Evolutionary conservation across 257 asterid genomes (phyloP).

Genomic region (Paulownia fortunei): DNA sequence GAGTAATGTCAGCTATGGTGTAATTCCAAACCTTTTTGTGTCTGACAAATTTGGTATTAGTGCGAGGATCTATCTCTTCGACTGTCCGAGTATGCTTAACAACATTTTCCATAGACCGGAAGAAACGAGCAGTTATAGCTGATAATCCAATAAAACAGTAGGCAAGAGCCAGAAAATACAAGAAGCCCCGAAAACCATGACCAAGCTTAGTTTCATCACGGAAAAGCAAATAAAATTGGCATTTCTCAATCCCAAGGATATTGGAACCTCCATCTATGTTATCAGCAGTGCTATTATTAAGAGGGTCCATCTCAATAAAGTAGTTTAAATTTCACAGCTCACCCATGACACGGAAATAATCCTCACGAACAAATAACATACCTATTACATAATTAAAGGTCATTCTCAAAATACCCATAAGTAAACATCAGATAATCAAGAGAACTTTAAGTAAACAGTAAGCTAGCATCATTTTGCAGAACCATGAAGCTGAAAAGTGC

Average conservation of each 20-base stretch:
- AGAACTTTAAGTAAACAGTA: background rate
- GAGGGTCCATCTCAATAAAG: constrained; percentile 44
- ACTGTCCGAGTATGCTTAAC: constrained; percentile 77
- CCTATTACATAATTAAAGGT: constrained; percentile 23
- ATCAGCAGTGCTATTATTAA: constrained; percentile 33
- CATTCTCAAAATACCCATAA: background rate
- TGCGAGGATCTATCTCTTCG: constrained; percentile 63
- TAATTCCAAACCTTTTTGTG: constrained; percentile 85
- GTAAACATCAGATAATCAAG: constrained; percentile 21
- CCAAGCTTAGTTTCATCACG: constrained; percentile 59
- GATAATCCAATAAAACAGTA: constrained; percentile 91
- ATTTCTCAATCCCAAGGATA: constrained; percentile 45
- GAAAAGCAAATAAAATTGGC: constrained; percentile 58
- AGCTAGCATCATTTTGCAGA: background rate
- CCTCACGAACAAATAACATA: constrained; percentile 8
- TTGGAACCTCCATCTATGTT: constrained; percentile 36
- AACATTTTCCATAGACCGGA: constrained; percentile 90
- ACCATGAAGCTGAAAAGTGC: constrained; percentile 1
- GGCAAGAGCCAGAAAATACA: constrained; percentile 70
- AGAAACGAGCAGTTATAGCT: constrained; percentile 89
- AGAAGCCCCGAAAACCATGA: constrained; percentile 57
- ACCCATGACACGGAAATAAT: constrained; percentile 23
- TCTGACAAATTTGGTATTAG: constrained; percentile 54
- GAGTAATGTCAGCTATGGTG: constrained; percentile 83
- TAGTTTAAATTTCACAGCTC: constrained; percentile 36